Evolutionary conservation across 257 asterid genomes (phyloP).

Genomic region (Przewalskia tangutica): DNA sequence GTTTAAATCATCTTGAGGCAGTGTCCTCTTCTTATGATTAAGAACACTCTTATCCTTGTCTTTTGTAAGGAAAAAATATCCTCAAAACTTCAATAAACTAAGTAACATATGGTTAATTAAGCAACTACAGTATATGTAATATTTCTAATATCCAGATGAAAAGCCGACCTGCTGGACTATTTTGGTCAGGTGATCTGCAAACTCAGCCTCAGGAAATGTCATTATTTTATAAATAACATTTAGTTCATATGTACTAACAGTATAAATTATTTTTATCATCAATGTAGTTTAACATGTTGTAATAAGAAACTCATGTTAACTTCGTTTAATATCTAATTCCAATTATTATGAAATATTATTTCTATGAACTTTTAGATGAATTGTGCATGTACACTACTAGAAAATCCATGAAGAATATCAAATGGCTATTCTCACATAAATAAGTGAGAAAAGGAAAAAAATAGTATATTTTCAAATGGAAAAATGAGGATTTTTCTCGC

Average conservation of each 20-base stretch:
- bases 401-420: no score
- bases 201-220: background rate
- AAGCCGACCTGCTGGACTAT: slow-evolving; percentile 1
- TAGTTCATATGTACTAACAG: background rate
- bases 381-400: background rate
- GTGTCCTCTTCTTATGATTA: no score
- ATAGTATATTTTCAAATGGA: no score
- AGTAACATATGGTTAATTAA: slow-evolving; percentile 4
- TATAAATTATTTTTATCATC: background rate
- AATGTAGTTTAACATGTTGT: background rate
- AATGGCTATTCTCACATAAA: no score
- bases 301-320: background rate
- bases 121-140: background rate
- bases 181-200: background rate
- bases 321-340: background rate
- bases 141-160: background rate
- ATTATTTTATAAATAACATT: background rate
- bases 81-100: no score
- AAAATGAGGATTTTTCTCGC: no score
- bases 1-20: no score
- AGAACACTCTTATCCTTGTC: no score
- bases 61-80: no score
- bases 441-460: no score
- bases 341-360: background rate
- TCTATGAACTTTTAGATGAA: background rate